Base-by-base conservation (phyloP, 371 early-diverging fungal genomes). In the Mucor saturninus region DNA sequence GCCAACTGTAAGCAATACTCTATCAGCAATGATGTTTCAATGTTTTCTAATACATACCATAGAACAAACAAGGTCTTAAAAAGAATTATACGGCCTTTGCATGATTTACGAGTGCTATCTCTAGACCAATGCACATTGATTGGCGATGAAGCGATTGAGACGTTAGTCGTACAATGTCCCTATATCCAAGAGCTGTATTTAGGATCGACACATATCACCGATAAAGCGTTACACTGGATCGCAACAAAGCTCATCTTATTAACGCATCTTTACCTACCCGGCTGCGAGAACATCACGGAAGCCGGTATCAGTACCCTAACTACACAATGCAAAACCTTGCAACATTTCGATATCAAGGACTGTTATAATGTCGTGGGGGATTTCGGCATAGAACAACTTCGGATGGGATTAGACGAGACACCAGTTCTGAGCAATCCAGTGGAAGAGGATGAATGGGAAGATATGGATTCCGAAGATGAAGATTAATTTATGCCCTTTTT, bases 331-430 rank as follows among this genome's bases (percentile, higher is more conserved):
- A 61, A 54, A 51, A 45, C 51, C 1, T 52, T 70, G 37, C 54
- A 59, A 7, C 38, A 62, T 38, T 26, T 70, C 30, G 61, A 62
- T 58, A 51, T 65, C 2, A 26, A 46, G 11, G 60, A 65, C 15
- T 70, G 70, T 40, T 65, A 43, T 48, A 62, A 65, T 46, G 59
- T 70, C 8, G 56, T 70, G 4, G 64, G 69, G 2, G 31, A 45
- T 50, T 5, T 50, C 14, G 30, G 28, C 2, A 30, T 50, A 26
- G 21, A 21, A 21, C 21, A 21, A 21, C 21, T 21, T 21, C 21
- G 21, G 21, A 21, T 21, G 21, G 21, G 7, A 0, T 11, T 28
- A 26, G 15, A 9, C 21, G 21, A 28, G 5, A 28, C 48, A 26
- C 9, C 14, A 15, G 6, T 15, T 43, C 5, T 14, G 10, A 14